A percentile compares a stretch with the other conserved stretches of the same genome.
These are phyloP conservation scores for Calonectria pauciramosa DNA, from an alignment of 2,329 filamentous ascomycete genomes.

Conservation along the genomic window DNA sequence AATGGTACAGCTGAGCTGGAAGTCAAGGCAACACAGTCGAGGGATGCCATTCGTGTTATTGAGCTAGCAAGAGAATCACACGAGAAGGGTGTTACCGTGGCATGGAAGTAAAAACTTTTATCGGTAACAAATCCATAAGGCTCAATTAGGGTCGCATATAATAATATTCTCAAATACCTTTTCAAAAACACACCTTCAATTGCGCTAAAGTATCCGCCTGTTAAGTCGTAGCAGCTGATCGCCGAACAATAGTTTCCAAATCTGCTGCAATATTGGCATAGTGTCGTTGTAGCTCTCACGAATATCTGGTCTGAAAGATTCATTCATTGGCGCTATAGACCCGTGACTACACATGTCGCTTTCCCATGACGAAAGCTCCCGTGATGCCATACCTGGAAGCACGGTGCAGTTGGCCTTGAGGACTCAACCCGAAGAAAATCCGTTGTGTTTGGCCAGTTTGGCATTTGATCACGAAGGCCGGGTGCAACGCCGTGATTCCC, in stretches of 20 bases:
- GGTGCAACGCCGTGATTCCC: not conserved
- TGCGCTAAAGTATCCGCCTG: not conserved
- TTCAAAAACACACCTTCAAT: not conserved
- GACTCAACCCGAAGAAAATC: not conserved
- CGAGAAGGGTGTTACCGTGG: conserved; percentile 48
- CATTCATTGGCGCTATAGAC: not conserved
- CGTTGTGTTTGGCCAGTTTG: not conserved
- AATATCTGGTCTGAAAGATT: too few relatives aligned
- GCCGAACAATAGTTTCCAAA: too few relatives aligned
- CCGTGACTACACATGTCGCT: too few relatives aligned
- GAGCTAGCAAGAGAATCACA: conserved; percentile 58
- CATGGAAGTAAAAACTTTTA: conserved; percentile 36
- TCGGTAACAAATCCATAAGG: too few relatives aligned
- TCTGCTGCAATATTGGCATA: too few relatives aligned
- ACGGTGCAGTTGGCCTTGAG: not conserved
- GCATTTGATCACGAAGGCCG: not conserved
- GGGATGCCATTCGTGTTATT: conserved; percentile 53
- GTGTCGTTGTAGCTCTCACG: too few relatives aligned
- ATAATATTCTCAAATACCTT: not conserved
- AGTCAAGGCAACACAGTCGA: conserved; percentile 55
- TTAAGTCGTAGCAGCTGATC: too few relatives aligned
- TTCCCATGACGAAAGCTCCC: too few relatives aligned
- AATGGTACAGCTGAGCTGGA: conserved; percentile 53
- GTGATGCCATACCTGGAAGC: too few relatives aligned
- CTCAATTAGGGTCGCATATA: too few relatives aligned